Conservation (phyloP, 768 basidiomycete genomes). For the Boletus pseudopeckii region DNA sequence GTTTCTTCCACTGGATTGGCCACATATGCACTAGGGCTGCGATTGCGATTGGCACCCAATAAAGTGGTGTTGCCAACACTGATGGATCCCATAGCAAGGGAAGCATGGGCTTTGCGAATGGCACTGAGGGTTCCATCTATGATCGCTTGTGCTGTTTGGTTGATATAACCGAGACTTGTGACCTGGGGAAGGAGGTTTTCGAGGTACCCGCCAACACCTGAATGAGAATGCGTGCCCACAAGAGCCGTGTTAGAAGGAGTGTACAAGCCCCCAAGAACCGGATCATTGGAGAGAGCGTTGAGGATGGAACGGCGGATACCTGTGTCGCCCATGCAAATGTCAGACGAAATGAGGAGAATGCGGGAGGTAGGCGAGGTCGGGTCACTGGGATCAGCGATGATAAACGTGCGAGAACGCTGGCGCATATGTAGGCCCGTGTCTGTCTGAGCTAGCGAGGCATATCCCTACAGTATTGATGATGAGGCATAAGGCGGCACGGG, state of each 20-base stretch:
- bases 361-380: slow-evolving; percentile 46
- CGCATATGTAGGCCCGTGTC: slow-evolving; percentile 79
- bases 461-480: slow-evolving; percentile 44
- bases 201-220: slow-evolving; percentile 75
- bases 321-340: slow-evolving; percentile 81
- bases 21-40: slow-evolving; percentile 72
- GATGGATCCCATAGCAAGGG: slow-evolving; percentile 55
- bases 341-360: slow-evolving; percentile 75
- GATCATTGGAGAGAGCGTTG: slow-evolving; percentile 43
- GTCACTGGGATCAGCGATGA: slow-evolving; percentile 49
- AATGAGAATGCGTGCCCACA: slow-evolving; percentile 70
- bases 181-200: slow-evolving; percentile 77
- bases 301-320: slow-evolving; percentile 72
- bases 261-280: slow-evolving; percentile 60
- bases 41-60: slow-evolving; percentile 65
- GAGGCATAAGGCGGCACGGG: not conserved
- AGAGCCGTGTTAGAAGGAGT: slow-evolving; percentile 70
- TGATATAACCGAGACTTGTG: slow-evolving; percentile 70
- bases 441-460: slow-evolving; percentile 60
- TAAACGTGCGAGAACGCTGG: slow-evolving; percentile 72
- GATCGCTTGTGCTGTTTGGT: slow-evolving; percentile 69
- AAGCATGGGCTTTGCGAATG: slow-evolving; percentile 63
- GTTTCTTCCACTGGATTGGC: slow-evolving; percentile 73
- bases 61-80: slow-evolving; percentile 68
- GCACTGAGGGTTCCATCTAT: slow-evolving; percentile 66